These are phyloP conservation scores for Termitomyces sp. DNA, from an alignment of 768 basidiomycete genomes.

Conservation along the genomic window DNA sequence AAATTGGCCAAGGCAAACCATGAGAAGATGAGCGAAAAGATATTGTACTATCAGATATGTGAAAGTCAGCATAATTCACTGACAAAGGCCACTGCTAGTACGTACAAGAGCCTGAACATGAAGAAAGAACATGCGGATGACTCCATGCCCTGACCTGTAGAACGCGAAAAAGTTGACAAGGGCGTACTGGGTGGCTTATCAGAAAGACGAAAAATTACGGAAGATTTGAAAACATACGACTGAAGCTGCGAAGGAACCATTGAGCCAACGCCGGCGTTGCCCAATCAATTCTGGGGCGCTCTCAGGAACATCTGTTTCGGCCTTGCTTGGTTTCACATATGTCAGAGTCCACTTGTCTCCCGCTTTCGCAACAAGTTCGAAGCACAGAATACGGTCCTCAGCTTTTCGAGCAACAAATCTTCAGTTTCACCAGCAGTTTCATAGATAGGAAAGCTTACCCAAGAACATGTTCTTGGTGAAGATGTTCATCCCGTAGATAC, in stretches of 20 bases:
- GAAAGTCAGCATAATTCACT: neutral
- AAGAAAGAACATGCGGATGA: conserved; percentile 94
- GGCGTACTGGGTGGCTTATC: conserved; percentile 55
- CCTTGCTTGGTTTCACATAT: conserved; percentile 90
- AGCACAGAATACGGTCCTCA: conserved; percentile 96
- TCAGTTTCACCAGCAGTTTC: neutral
- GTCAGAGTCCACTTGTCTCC: conserved; percentile 85
- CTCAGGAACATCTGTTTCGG: conserved; percentile 96
- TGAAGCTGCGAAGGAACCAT: conserved; percentile 92
- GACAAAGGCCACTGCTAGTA: conserved; percentile 6
- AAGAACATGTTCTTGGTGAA: conserved; percentile 86
- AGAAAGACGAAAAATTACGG: neutral
- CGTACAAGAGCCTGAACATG: conserved; percentile 87
- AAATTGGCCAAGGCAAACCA: conserved; percentile 93
- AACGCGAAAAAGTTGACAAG: conserved; percentile 90
- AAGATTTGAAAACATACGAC: conserved; percentile 46
- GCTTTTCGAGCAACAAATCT: conserved; percentile 32
- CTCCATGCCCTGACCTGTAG: conserved; percentile 81
- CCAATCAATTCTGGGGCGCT: conserved; percentile 88
- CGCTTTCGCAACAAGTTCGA: conserved; percentile 91
- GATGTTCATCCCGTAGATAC: conserved; percentile 95
- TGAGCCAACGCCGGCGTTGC: conserved; percentile 94
- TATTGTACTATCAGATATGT: conserved; percentile 58
- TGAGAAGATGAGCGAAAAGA: conserved; percentile 79
- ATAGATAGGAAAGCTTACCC: conserved; percentile 17